phyloP scores from a whole-genome alignment of 73 alveolate genomes.

The Vitrella brassicaformis region DNA sequence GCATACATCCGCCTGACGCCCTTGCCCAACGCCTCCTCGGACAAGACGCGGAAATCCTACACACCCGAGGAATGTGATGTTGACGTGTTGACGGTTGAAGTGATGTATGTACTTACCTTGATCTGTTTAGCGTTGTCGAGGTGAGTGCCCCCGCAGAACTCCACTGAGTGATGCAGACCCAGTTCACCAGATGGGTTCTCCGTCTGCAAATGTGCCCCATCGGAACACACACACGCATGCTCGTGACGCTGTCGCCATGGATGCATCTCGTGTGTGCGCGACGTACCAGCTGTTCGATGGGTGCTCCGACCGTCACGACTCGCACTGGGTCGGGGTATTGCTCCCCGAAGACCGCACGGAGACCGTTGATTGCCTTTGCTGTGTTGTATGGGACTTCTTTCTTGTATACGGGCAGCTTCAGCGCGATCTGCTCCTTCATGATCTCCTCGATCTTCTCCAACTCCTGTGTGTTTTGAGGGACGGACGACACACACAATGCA shows the following conservation, averaged over 20 bases:
- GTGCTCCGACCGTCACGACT: slow-evolving; percentile 24
- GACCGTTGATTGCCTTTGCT: slow-evolving; percentile 27
- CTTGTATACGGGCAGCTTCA: neutral
- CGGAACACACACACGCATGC: no score
- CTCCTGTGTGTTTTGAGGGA: neutral
- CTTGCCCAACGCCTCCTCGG: slow-evolving; percentile 30
- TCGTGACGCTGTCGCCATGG: no score
- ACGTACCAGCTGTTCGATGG: slow-evolving; percentile 6
- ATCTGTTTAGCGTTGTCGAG: slow-evolving; percentile 22
- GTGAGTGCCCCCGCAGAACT: slow-evolving; percentile 41
- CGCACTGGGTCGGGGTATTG: slow-evolving; percentile 42
- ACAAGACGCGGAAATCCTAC: slow-evolving; percentile 19
- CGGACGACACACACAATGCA: no score
- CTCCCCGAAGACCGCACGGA: slow-evolving; percentile 32
- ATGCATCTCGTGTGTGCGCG: slow-evolving; percentile 9
- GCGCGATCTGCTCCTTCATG: neutral
- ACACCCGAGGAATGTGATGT: slow-evolving; percentile 1
- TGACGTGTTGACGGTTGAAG: neutral
- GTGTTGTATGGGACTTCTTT: slow-evolving; percentile 20
- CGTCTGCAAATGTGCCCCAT: neutral
- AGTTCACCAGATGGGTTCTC: no score
- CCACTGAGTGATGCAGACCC: slow-evolving; percentile 20
- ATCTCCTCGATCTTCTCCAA: neutral
- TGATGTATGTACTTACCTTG: neutral
- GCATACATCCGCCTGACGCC: slow-evolving; percentile 37